Base-by-base conservation (phyloP, 2,329 filamentous ascomycete species). In the Tolypocladium endophyticum region DNA sequence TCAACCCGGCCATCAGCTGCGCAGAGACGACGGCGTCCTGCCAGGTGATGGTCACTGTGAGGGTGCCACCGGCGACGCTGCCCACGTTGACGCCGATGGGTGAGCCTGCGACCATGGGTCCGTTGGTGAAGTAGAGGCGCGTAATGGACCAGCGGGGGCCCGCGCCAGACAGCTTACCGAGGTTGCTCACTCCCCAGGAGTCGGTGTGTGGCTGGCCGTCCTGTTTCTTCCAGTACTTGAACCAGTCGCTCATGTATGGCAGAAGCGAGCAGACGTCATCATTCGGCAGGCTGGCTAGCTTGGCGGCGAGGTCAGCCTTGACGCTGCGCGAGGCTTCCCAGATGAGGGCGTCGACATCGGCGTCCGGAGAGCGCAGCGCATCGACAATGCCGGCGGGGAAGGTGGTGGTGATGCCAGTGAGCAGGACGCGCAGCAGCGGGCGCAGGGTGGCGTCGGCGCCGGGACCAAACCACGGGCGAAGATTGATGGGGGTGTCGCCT, bases 101-200 rank as follows among this genome's bases (percentile, higher is more conserved):
- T 1, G 76, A 63, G 0, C 79, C 77, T 0, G 71, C 69, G 6
- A 77, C 70, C 60, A 73, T 74, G 30, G 77, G 74, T 0, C 78
- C 75, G 61, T 83, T 82, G 0, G 78, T 75, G 65, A 84, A 83
- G 18, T 81, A 63, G 23, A 74, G 67, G n/a, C 78, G 74, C 6
- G 73, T 71, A 28, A 82, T 73, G 2, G 62, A 64, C 73, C 74
- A 76, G 4, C 55, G 60, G 0, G 60, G 61, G 2, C 47, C 61
- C 1, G 64, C 8, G 50, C 62, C 59, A 6, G 69, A 65, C n/a
- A 79, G 65, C 18, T 71, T 71, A 1, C 82, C 82, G 6, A 83
- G 61, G 64, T 84, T 85, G 61, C 78, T 83, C 5, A 84, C 64
- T 61, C 79, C 77, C 76, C 80, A 84, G 0, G 79, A 77, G 3